Base-by-base conservation (phyloP, 495 filamentous ascomycete species). In the Amphirosellinia nigrospora region DNA sequence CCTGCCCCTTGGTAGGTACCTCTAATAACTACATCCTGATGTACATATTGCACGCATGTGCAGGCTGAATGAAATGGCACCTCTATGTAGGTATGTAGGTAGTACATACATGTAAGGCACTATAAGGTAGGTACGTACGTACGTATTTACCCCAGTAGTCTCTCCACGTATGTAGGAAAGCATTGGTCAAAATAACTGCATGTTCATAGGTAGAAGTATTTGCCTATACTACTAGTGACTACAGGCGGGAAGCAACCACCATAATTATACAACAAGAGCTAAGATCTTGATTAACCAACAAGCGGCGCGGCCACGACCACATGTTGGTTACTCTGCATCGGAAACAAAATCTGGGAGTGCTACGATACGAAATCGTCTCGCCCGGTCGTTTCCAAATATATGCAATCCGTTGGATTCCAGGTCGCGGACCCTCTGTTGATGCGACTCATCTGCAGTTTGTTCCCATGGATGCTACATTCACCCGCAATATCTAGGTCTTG, bases 361-460 rank as follows among this genome's bases (percentile, higher is more conserved):
- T 39, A 58, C 52, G 64, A 67, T 52, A 67, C 64, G 39, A 58
- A 4, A 16, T 56, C 26, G 16, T 0, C n/a, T 50, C 15, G 52
- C 30, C 9, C 28, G 30, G 34, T 48, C 23, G 56, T 43, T 64
- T 55, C 67, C 59, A 69, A 64, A 43, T 53, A 69, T 26, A 62
- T 69, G 38, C 26, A 28, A 28, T 39, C 66, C 36, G 11, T 39
- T 43, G 45, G 3, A 21, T 7, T 48, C 28, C 10, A 61, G 36
- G 16, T 38, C 19, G 34, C 48, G 59, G 38, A n/a, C 0, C 34
- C 69, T 52, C 69, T 53, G 39, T 71, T 32, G 62, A 66, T 66
- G 53, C 62, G 41, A 66, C 69, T 71, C 69, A 23, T 66, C 34
- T 70, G 69, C 69, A 71, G 62, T 53, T 53, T 41, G 30, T 43